Conservation (phyloP, 495 filamentous ascomycete genomes). For the Symbiotaphrina buchneri region DNA sequence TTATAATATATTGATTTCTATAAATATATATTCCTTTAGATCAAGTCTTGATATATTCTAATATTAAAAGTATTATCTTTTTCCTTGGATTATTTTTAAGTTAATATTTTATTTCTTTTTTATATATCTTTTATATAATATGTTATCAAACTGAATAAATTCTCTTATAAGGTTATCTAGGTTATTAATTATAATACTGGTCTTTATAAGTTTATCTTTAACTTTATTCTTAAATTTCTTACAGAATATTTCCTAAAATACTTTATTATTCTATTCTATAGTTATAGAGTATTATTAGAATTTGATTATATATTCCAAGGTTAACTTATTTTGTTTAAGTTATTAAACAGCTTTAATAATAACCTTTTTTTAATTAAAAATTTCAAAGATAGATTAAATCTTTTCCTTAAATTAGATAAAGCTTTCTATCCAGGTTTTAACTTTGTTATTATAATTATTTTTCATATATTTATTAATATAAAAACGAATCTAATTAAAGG, state of each 20-base stretch:
- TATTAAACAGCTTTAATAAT: background rate
- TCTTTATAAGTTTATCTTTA: background rate
- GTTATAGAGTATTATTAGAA: conserved; percentile 1
- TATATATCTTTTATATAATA: no score
- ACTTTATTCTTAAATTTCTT: background rate
- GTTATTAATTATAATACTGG: conserved; percentile 1
- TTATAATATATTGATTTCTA: conserved; percentile 5
- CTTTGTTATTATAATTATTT: conserved; percentile 6
- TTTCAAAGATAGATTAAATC: conserved; percentile 5
- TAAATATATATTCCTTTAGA: conserved; percentile 2
- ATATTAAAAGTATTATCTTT: conserved; percentile 4
- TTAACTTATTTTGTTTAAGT: no score
- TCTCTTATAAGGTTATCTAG: conserved; percentile 4
- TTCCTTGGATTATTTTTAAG: background rate
- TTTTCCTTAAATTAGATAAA: conserved; percentile 5
- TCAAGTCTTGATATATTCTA: conserved; percentile 6
- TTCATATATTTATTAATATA: conserved; percentile 4
- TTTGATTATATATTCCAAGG: no score
- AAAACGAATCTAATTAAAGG: conserved; percentile 6
- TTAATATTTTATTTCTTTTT: conserved; percentile 4
- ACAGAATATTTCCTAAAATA: background rate
- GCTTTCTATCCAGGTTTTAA: conserved; percentile 9
- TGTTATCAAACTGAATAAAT: no score
- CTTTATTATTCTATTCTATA: background rate
- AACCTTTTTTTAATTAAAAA: conserved; percentile 4